Percentiles rank a stretch among this genome's conserved stretches.
These are phyloP conservation scores for Penicillium waksmanii DNA, from an alignment of 495 filamentous ascomycete genomes.

Conservation along the genomic window DNA sequence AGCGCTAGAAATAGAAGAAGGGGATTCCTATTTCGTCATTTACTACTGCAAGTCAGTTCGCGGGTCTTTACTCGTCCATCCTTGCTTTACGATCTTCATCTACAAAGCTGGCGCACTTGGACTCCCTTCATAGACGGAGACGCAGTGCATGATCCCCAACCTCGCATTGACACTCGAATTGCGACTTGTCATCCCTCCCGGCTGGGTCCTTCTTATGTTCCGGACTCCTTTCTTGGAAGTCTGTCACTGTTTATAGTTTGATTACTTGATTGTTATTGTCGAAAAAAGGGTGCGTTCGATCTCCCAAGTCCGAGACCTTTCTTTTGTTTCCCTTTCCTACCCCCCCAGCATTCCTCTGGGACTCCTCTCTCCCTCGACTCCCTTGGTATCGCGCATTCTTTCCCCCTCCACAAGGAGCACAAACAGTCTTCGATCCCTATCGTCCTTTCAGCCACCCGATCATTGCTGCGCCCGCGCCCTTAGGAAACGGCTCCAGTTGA, in stretches of 20 bases:
- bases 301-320: constrained; percentile 18
- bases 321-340: not conserved
- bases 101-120: constrained; percentile 21
- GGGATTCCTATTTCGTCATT: constrained; percentile 26
- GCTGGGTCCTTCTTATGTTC: constrained; percentile 23
- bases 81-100: constrained; percentile 39
- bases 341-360: constrained; percentile 41
- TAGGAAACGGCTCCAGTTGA: constrained; percentile 28
- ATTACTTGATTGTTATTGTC: constrained; percentile 21
- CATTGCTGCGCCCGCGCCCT: constrained; percentile 8
- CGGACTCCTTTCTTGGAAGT: constrained; percentile 25
- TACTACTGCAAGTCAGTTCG: constrained; percentile 19
- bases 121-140: constrained; percentile 21
- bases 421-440: constrained; percentile 17
- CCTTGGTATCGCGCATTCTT: constrained; percentile 38
- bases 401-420: not conserved
- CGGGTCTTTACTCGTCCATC: constrained; percentile 34
- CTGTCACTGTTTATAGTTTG: constrained; percentile 36
- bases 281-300: constrained; percentile 21
- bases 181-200: constrained; percentile 28
- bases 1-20: constrained; percentile 5
- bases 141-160: constrained; percentile 7
- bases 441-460: constrained; percentile 17
- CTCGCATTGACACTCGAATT: constrained; percentile 26
- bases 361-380: constrained; percentile 15